Evolutionary conservation across 2,329 filamentous ascomycete genomes (phyloP), one percentile per base, ranked within the genome.

Genomic region (Ophiognomonia clavigignenti-juglandacearum): DNA sequence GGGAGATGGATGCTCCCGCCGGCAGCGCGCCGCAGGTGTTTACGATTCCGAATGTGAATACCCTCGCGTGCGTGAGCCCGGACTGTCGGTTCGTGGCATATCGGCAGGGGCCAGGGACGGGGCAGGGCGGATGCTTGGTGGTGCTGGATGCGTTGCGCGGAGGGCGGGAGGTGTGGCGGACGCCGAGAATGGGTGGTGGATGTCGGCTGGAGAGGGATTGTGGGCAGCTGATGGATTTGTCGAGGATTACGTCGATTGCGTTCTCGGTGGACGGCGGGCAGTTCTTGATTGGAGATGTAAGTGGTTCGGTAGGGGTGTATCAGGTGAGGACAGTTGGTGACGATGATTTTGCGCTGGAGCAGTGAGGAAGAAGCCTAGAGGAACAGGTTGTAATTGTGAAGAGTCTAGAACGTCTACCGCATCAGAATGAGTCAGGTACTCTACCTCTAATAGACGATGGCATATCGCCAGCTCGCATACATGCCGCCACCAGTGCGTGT

Each of bases 51-150:
- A 68, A 70, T 38, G 61, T 62, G 23, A 43, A 50, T 14, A 50
- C 48, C 3, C 60, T 57, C 2, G 59, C 62, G 0, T 68, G 66
- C 44, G 58, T 70, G 27, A 68, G 65, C 4, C 65, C 66, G 0
- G 67, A 69, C 52, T 69, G 67, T 42, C 61, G 65, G 3, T 66
- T 61, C 34, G 61, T 69, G 6, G 67, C 66, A 0, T 70, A 68
- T 53, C 67, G 66, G 48, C 59, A 69, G 16, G 48, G 48, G 0
- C 48, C 48, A 2, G 48, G 48, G 4, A 38, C 48, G 4, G 48
- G 48, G 48, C 10, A 40, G 43, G n/a, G 26, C 22, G 3, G 42
- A 10, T 43, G 48, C 9, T 37, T 70, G 4, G 62, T 62, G 20
- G 58, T 70, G 11, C 36, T 70, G 11, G 67, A 70, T 38, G 63